These are phyloP conservation scores for Onygenales sp. DNA, from an alignment of 2,329 filamentous ascomycete species.

Conservation along the genomic window DNA sequence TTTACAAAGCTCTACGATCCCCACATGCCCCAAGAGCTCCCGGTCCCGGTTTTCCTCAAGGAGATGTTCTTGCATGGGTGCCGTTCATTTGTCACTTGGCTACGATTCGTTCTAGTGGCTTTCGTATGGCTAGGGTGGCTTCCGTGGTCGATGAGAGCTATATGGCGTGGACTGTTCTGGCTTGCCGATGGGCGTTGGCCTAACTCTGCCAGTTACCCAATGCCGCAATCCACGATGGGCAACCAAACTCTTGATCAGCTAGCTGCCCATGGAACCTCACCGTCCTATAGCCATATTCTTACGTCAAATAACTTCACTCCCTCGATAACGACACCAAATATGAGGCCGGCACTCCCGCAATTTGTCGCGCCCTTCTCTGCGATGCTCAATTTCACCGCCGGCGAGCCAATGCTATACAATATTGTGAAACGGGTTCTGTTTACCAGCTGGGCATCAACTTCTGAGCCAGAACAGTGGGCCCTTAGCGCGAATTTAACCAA, in stretches of 20 bases:
- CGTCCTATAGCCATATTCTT: conserved; percentile 11
- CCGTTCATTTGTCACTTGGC: conserved; percentile 64
- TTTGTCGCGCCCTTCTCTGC: conserved; percentile 29
- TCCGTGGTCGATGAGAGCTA: conserved; percentile 80
- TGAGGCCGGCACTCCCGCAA: conserved; percentile 19
- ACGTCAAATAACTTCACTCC: conserved; percentile 15
- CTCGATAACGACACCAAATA: conserved; percentile 17
- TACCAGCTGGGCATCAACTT: conserved; percentile 20
- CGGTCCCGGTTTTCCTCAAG: conserved; percentile 67
- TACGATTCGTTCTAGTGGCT: conserved; percentile 66
- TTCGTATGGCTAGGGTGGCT: conserved; percentile 84
- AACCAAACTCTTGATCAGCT: conserved; percentile 15
- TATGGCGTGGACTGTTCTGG: conserved; percentile 95
- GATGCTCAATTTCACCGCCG: conserved; percentile 31
- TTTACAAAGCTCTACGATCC: conserved; percentile 97
- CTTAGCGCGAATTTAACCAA: conserved; percentile 16
- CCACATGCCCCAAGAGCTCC: conserved; percentile 79
- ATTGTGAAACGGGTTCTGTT: conserved; percentile 36
- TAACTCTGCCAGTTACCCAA: conserved; percentile 18
- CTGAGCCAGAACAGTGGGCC: conserved; percentile 21
- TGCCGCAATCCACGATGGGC: conserved; percentile 8
- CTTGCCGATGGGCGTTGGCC: conserved; percentile 68
- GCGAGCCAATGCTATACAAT: conserved; percentile 38
- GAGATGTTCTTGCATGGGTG: conserved; percentile 66
- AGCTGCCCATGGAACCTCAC: conserved; percentile 20